Base-by-base conservation (phyloP, 768 basidiomycete genomes). In the Boletus eberwhitei region DNA sequence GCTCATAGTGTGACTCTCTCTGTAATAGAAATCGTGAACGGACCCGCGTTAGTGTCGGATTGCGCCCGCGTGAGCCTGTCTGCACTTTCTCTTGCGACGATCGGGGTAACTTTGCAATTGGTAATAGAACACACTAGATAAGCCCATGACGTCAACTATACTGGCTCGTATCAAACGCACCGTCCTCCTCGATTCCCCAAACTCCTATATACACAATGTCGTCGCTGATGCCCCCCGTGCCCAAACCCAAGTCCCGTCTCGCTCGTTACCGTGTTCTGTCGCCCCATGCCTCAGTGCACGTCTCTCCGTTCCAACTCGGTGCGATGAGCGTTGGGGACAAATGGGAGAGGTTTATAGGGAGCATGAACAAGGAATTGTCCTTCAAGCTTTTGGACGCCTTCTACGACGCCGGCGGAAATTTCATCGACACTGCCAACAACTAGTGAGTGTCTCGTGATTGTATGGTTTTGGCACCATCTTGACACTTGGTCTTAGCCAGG, bases 371-470 rank as follows among this genome's bases (percentile, higher is more conserved):
- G 60, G 66, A 74, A 22, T 51, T 62, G 3, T 69, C 74, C 14
- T 79, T 79, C 69, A 72, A 77, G 65, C 71, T 82, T 11, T 67
- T 81, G 4, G 78, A 82, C 45, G 68, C 75, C 0, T 79, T 67
- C 52, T 73, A 61, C 32, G 73, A 78, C 22, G 65, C 70, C 0
- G 79, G 79, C 4, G 79, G 80, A 9, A 79, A 80, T 60, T 77
- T 78, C 45, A 77, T 80, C 55, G 78, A 79, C 53, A 79, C 78
- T 0, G 72, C 80, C 8, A 79, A 77, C 54, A 71, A 67, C 63
- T 80, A 80, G 75, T 68, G 40, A 60, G 71, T 43, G 24, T 39
- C 7, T 22, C 14, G 24, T 9, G 42, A 19, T 16, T 3, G 12
- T 13, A n/a, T n/a, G 1, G 2, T 8, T 8, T 31, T 29, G 14